Conservation (phyloP, 176 grass and related monocot genomes). For the Zizania latifolia region DNA sequence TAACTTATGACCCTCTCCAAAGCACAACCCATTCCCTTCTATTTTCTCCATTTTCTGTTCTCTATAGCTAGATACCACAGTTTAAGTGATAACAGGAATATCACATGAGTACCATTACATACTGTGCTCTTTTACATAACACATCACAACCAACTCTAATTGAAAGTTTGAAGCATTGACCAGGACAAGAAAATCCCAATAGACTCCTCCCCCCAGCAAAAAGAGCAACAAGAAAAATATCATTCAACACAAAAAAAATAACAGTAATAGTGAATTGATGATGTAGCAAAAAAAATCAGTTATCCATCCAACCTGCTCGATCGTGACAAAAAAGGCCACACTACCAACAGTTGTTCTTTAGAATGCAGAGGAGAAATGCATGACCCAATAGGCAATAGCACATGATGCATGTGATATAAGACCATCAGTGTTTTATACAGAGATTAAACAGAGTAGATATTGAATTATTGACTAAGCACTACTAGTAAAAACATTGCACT, state of each 20-base stretch:
- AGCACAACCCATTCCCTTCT: neutral
- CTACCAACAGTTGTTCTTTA: constrained; percentile 8
- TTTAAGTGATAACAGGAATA: neutral
- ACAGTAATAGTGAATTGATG: no score
- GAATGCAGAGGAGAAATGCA: neutral
- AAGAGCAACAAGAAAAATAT: neutral
- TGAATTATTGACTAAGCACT: neutral
- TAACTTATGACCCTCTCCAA: neutral
- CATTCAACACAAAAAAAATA: neutral
- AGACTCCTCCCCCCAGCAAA: neutral
- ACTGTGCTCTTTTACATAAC: neutral
- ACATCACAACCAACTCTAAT: neutral
- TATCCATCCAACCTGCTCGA: neutral
- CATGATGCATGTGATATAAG: neutral
- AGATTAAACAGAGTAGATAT: neutral
- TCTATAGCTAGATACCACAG: neutral
- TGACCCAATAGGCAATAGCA: neutral
- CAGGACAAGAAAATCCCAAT: neutral
- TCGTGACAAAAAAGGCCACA: neutral
- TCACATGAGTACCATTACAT: neutral
- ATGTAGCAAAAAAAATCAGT: neutral
- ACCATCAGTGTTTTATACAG: neutral
- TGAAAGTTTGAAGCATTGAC: neutral
- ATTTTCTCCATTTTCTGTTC: neutral
- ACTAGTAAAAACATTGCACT: neutral